These are phyloP conservation scores for Suillus lakei DNA, from an alignment of 768 basidiomycete genomes.

Conservation along the genomic window DNA sequence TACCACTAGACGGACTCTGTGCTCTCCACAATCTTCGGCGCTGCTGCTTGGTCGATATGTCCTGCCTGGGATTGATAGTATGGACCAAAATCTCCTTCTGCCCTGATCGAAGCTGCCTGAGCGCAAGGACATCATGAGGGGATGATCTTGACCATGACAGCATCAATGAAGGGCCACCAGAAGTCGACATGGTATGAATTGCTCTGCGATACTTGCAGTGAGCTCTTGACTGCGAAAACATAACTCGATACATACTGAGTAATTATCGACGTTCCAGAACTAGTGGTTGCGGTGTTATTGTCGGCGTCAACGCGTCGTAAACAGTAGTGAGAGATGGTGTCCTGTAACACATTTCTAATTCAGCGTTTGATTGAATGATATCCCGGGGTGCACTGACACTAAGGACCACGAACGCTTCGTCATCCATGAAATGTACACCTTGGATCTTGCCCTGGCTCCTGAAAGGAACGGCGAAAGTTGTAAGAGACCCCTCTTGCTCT, in stretches of 20 bases:
- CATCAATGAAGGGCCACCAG: slow-evolving; percentile 2
- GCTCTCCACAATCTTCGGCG: slow-evolving; percentile 2
- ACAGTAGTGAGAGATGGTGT: neutral
- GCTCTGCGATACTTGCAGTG: neutral
- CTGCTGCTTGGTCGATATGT: neutral
- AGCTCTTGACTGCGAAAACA: neutral
- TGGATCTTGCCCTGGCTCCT: slow-evolving; percentile 25
- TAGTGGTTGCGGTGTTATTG: neutral
- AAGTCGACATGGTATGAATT: neutral
- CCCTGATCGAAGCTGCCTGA: slow-evolving; percentile 4
- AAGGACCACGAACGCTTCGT: slow-evolving; percentile 26
- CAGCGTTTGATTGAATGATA: neutral
- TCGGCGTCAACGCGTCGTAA: neutral
- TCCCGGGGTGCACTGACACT: slow-evolving; percentile 23
- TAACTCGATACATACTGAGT: neutral
- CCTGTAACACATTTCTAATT: neutral
- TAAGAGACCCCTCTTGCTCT: slow-evolving; percentile 5
- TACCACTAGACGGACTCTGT: neutral
- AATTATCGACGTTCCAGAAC: neutral
- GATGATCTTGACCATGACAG: slow-evolving; percentile 5
- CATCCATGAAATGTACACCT: slow-evolving; percentile 26
- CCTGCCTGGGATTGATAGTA: neutral
- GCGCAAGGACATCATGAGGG: neutral
- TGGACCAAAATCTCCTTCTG: slow-evolving; percentile 3
- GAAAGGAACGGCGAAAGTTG: slow-evolving; percentile 21